Evolutionary conservation across 129 eudicot genomes (phyloP), one percentile per base, ranked within the genome.

Genomic region (Centrapalus pauciflorus): DNA sequence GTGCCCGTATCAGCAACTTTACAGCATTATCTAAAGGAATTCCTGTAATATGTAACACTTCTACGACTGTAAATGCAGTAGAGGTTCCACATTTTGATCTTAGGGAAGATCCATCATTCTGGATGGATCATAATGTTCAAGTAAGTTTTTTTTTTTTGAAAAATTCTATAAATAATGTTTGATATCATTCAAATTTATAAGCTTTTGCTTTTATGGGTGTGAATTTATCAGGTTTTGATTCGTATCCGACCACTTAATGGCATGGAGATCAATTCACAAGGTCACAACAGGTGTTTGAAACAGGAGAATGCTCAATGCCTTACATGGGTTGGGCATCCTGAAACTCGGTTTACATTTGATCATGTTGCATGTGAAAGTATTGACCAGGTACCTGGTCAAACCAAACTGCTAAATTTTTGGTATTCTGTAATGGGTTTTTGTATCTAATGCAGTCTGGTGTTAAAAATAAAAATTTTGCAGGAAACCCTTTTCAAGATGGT

Each of bases 51-150:
- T 71, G 77, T 66, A 82, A 27, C 38, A 64, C 48, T 5, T 28
- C 57, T n/a, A 68, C 80, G 29, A 77, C 77, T 62, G 88, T 85
- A 60, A 81, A 83, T 79, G 61, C 88, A 3, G 78, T 78, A n/a
- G 90, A 91, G 26, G 96, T 87, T 54, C 94, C 96, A 1, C 87
- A 83, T 85, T 91, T 87, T 72, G 94, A 83, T 25, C 95, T 91
- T 50, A 85, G 80, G 61, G 96, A 85, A 73, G 90, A 88, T 80
- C 85, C 98, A 64, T 83, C 98, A 6, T 91, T 91, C 74, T 91
- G 98, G 98, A 80, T 85, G 90, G 94, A 91, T 66, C 98, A 88
- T 69, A 91, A 79, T 77, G 96, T 91, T 46, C 98, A 91, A 64
- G 98, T 91, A 78, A 73, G 79, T 26, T 38, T 17, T 59, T 60